These are phyloP conservation scores for Daldinia sp. DNA, from an alignment of 2,329 filamentous ascomycete species.

Conservation along the genomic window DNA sequence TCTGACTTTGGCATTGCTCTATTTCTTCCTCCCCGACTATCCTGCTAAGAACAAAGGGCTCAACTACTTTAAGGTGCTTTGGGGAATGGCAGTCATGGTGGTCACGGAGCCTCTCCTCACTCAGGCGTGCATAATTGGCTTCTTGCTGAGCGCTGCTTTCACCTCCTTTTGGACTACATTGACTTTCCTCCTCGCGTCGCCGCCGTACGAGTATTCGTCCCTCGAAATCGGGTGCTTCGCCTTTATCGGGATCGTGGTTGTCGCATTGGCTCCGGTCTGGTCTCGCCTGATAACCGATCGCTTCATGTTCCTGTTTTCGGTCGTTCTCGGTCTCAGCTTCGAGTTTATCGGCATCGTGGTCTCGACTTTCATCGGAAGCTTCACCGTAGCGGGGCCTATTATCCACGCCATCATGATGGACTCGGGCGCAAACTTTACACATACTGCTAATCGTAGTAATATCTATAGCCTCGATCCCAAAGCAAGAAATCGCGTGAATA, in stretches of 20 bases:
- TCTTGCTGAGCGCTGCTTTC: constrained; percentile 61
- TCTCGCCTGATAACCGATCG: constrained; percentile 74
- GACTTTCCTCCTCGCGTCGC: constrained; percentile 77
- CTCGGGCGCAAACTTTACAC: constrained; percentile 74
- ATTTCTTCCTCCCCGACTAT: constrained; percentile 75
- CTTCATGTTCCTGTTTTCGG: constrained; percentile 72
- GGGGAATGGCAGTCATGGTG: constrained; percentile 66
- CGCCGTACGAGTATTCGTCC: constrained; percentile 73
- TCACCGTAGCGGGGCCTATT: constrained; percentile 74
- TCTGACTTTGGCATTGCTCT: constrained; percentile 67
- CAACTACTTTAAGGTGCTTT: constrained; percentile 67
- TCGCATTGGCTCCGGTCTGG: constrained; percentile 73
- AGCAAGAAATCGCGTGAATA: constrained; percentile 79
- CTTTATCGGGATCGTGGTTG: constrained; percentile 75
- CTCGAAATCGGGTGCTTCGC: constrained; percentile 80
- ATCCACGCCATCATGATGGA: constrained; percentile 76
- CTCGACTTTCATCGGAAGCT: constrained; percentile 73
- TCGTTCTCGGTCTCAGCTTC: constrained; percentile 67
- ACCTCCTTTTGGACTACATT: constrained; percentile 76
- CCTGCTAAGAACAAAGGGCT: constrained; percentile 68
- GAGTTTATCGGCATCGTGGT: constrained; percentile 69
- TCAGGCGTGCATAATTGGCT: constrained; percentile 61
- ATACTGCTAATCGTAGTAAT: constrained; percentile 75
- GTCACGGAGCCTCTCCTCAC: constrained; percentile 67
- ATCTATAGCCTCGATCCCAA: constrained; percentile 77